These are phyloP conservation scores for Citeromyces nyonsensis DNA, from an alignment of 805 yeast species.

Conservation along the genomic window DNA sequence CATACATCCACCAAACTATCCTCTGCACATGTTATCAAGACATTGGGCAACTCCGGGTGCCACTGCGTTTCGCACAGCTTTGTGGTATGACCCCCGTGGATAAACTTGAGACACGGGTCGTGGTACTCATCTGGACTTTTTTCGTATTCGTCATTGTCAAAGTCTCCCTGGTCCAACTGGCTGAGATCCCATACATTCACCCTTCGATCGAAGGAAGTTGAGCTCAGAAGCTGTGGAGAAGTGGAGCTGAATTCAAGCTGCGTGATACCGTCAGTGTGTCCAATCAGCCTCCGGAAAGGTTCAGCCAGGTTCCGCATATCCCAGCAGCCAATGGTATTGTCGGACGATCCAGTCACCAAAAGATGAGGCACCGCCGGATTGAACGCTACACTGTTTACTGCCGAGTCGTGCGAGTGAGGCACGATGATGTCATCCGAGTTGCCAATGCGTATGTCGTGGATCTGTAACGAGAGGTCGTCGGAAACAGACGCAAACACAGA, in stretches of 20 bases:
- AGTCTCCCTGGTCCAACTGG: constrained; percentile 38
- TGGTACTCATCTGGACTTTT: constrained; percentile 38
- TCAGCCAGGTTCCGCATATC: constrained; percentile 49
- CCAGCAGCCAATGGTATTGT: constrained; percentile 58
- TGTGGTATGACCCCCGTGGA: constrained; percentile 81
- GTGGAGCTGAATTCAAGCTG: constrained; percentile 38
- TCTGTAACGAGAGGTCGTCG: constrained; percentile 47
- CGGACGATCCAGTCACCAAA: constrained; percentile 68
- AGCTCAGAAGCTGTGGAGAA: constrained; percentile 40
- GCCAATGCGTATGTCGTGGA: constrained; percentile 39
- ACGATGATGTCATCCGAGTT: constrained; percentile 13
- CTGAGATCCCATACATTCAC: constrained; percentile 64
- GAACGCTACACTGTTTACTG: constrained; percentile 57
- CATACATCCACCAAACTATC: constrained; percentile 67
- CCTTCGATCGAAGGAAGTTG: constrained; percentile 48
- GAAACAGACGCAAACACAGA: constrained; percentile 53
- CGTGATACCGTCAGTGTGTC: constrained; percentile 43
- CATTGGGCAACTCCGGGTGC: constrained; percentile 43
- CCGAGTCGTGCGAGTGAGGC: constrained; percentile 34
- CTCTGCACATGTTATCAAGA: constrained; percentile 56
- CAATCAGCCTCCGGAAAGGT: constrained; percentile 51
- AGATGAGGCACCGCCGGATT: constrained; percentile 38
- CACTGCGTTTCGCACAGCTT: constrained; percentile 53
- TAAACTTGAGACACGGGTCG: constrained; percentile 65
- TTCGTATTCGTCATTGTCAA: constrained; percentile 31